A percentile compares a stretch with the other conserved stretches of the same genome.
phyloP scores from a whole-genome alignment of 2,329 filamentous ascomycete genomes.

The Oidium heveae region DNA sequence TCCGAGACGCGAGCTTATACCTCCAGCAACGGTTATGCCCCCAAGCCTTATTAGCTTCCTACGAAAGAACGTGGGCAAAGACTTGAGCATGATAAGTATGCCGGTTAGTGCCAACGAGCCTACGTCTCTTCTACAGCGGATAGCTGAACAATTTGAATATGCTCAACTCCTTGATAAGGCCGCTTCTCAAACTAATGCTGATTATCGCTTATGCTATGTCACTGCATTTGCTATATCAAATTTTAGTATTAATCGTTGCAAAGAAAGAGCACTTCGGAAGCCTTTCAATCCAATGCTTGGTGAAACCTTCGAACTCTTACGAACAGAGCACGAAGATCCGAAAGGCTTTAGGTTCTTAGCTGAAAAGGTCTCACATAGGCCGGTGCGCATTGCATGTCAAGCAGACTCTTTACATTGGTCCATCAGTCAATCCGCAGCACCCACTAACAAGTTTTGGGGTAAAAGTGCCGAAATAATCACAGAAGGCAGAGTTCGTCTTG shows the following conservation, averaged over 20 bases:
- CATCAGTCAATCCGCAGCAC: slow-evolving; percentile 64
- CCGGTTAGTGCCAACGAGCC: slow-evolving; percentile 93
- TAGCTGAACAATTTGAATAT: slow-evolving; percentile 82
- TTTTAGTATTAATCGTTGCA: slow-evolving; percentile 58
- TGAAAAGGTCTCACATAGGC: slow-evolving; percentile 84
- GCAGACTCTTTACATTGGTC: slow-evolving; percentile 73
- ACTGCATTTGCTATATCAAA: slow-evolving; percentile 76
- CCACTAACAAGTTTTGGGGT: slow-evolving; percentile 95
- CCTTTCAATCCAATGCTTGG: slow-evolving; percentile 94
- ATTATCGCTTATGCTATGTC: slow-evolving; percentile 58
- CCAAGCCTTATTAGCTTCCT: slow-evolving; percentile 86
- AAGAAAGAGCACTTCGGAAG: slow-evolving; percentile 80
- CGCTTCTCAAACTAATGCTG: slow-evolving; percentile 29
- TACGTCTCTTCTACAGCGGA: slow-evolving; percentile 61
- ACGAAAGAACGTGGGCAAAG: slow-evolving; percentile 93
- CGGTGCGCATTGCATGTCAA: slow-evolving; percentile 78
- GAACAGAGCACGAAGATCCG: slow-evolving; percentile 47
- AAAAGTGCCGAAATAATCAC: slow-evolving; percentile 89
- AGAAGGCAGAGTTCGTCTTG: slow-evolving; percentile 61
- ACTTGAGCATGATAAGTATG: slow-evolving; percentile 91
- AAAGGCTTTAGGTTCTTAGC: slow-evolving; percentile 73
- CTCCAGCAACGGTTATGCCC: slow-evolving; percentile 49
- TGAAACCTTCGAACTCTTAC: slow-evolving; percentile 81
- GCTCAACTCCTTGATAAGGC: slow-evolving; percentile 60
- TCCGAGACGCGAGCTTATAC: slow-evolving; percentile 42